Percentiles rank a stretch among this genome's conserved stretches.
Conservation (phyloP, 805 yeast genomes). For the Starmerella apis region DNA sequence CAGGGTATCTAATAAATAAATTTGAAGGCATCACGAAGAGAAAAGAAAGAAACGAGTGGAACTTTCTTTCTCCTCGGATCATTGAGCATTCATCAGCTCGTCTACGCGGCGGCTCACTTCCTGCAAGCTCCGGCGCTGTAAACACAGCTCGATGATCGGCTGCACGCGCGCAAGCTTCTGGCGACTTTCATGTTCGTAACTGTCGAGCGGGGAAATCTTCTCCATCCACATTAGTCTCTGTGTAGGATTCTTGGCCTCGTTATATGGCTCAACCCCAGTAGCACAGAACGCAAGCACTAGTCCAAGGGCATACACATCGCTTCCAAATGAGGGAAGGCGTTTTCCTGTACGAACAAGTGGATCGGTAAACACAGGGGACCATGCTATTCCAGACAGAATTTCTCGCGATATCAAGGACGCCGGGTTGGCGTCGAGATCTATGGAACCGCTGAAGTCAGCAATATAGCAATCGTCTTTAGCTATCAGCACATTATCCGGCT, state of each 20-base stretch:
- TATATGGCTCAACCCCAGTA: constrained; percentile 40
- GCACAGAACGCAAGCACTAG: constrained; percentile 39
- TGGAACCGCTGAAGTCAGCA: constrained; percentile 38
- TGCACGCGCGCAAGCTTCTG: constrained; percentile 18
- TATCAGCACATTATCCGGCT: constrained; percentile 39
- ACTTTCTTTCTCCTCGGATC: not conserved
- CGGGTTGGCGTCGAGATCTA: constrained; percentile 21
- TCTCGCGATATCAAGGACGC: constrained; percentile 15
- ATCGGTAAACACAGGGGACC: constrained; percentile 38
- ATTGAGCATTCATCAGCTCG: constrained; percentile 3
- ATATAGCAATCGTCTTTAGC: constrained; percentile 31
- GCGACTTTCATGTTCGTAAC: constrained; percentile 22
- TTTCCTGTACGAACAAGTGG: constrained; percentile 36
- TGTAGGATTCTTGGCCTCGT: constrained; percentile 28
- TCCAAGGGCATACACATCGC: constrained; percentile 42
- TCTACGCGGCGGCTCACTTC: constrained; percentile 12
- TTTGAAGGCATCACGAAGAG: not conserved
- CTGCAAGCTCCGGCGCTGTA: constrained; percentile 12
- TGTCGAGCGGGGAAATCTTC: constrained; percentile 27
- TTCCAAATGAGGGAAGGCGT: constrained; percentile 30
- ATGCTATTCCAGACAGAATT: constrained; percentile 23
- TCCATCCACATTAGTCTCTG: constrained; percentile 30
- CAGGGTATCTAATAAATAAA: constrained; percentile 7
- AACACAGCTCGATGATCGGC: constrained; percentile 14
- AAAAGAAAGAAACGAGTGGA: not conserved